Evolutionary conservation across 495 filamentous ascomycete species (phyloP), one percentile per base, ranked within the genome.

Genomic region (Neurospora sp.): DNA sequence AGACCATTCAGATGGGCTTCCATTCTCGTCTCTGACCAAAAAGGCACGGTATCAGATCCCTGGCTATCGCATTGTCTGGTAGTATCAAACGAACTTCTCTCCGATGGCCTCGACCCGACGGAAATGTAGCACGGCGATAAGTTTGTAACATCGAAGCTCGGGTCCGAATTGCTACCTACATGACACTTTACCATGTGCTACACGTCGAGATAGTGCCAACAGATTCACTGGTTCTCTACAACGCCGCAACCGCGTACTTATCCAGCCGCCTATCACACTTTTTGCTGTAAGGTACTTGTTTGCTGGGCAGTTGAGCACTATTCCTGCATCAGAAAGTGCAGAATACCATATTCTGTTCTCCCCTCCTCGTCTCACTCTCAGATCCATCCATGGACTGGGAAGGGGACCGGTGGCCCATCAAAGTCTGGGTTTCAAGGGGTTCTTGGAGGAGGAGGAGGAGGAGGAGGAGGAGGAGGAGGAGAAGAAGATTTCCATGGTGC

Each of bases 1-100:
- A 69, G 27, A 16, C 53, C 14, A 66, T 66, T 66, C 53, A 35
- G 27, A 66, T 66, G 22, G 12, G 12, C 14, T 35, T 18, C 31
- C 27, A 31, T 66, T 35, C 14, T 27, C 53, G 53, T 66, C 27
- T 18, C 27, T 66, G 27, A 66, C 53, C 53, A 31, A 18, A 35
- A 66, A 66, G 12, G 20, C 27, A 66, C 69, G 14, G n/a, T 68
- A 22, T 72, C 61, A 74, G 69, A 74, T 69, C 7, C 27, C 38
- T 69, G 69, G 70, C 41, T 71, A 18, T 70, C 35, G 27, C 72
- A 3, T 31, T 31, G 27, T 72, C 74, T 73, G 74, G 74, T 76
- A 73, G 69, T 41, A 53, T 74, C 72, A 69, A 31, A 74, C 77
- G 69, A 73, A 69, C 70, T 71, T 74, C 70, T 74, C 69, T 74